Evolutionary conservation across 2,329 filamentous ascomycete species (phyloP), one percentile per base, ranked within the genome.

Genomic region (Chalaropsis thielavioides): DNA sequence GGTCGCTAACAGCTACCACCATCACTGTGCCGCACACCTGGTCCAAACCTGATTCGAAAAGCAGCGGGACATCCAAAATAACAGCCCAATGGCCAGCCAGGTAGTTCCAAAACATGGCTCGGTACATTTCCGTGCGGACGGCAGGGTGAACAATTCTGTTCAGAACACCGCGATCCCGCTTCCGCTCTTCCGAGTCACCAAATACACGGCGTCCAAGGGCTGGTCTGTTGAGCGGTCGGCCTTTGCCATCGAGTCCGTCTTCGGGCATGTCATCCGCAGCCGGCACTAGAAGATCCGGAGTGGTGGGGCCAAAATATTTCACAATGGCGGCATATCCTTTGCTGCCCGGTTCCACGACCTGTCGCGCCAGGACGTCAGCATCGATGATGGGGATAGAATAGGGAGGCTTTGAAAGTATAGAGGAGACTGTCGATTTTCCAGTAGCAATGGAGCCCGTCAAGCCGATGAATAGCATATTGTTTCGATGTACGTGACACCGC

Each of bases 391-490:
- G 92, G 68, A 99, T 82, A 67, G 83, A 87, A 79, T 96, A 89
- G 0, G 92, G 94, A 4, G 89, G 79, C 3, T 83, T 80, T 62
- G 88, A 84, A 71, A 99, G 88, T 70, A 96, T 82, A 46, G 82
- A 80, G 35, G 94, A 96, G 64, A 96, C 91, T 69, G 92, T 99
- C 58, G 92, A 96, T 82, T 99, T 99, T 74, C 94, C 94, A 5
- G 94, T 99, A 67, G 94, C 94, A 73, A 99, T 97, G 68, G 92
- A 96, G 73, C 94, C 94, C 8, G 94, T 99, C 31, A 99, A 84
- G 66, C 94, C 94, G 71, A 99, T 91, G 72, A 99, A 85, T 61
- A 97, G 83, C 94, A 97, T 97, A n/a, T 27, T 64, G 51, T 38
- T 8, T 58, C 7, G 51, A 31, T 11, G 17, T 5, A 35, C 54